Percentiles rank a stretch among this genome's conserved stretches.
Evolutionary conservation across 2,329 filamentous ascomycete genomes (phyloP).

Genomic region (Verticillium zaregamsianum): DNA sequence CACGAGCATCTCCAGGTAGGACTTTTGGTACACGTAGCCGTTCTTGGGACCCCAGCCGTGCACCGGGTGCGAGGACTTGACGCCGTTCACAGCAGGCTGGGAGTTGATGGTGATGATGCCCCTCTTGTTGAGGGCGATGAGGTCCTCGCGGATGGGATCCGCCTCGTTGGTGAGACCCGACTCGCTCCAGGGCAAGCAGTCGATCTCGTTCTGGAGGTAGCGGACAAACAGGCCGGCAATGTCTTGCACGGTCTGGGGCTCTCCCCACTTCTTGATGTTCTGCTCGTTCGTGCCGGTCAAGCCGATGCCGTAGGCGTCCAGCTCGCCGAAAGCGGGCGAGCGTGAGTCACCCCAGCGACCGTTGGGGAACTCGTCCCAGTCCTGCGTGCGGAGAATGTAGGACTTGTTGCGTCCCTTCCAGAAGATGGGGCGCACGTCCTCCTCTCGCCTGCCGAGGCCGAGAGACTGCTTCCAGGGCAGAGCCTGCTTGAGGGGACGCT

Average conservation of each 20-base stretch:
- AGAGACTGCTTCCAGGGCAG: slow-evolving; percentile 96
- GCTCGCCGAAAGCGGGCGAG: slow-evolving; percentile 91
- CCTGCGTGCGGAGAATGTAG: slow-evolving; percentile 90
- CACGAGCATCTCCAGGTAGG: slow-evolving; percentile 88
- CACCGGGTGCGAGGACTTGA: slow-evolving; percentile 78
- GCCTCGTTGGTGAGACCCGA: slow-evolving; percentile 80
- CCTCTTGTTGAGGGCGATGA: slow-evolving; percentile 78
- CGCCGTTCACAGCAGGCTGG: slow-evolving; percentile 89
- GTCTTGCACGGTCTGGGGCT: slow-evolving; percentile 74
- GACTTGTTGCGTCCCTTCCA: slow-evolving; percentile 97
- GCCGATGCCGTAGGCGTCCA: slow-evolving; percentile 91
- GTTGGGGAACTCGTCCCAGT: slow-evolving; percentile 99
- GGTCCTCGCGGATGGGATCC: slow-evolving; percentile 68
- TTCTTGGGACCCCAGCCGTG: slow-evolving; percentile 94
- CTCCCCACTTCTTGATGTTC: slow-evolving; percentile 92
- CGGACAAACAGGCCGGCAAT: slow-evolving; percentile 78
- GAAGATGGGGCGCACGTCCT: slow-evolving; percentile 97
- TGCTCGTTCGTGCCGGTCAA: slow-evolving; percentile 93
- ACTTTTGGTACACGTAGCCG: slow-evolving; percentile 97
- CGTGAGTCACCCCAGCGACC: slow-evolving; percentile 97
- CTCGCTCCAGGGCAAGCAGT: slow-evolving; percentile 91
- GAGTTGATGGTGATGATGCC: slow-evolving; percentile 96
- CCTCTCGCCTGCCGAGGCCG: slow-evolving; percentile 78
- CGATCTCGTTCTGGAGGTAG: slow-evolving; percentile 77
- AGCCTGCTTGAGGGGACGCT: slow-evolving; percentile 79